phyloP scores from a whole-genome alignment of 176 grass and related monocot genomes.

The Miscanthus lutarioriparius region DNA sequence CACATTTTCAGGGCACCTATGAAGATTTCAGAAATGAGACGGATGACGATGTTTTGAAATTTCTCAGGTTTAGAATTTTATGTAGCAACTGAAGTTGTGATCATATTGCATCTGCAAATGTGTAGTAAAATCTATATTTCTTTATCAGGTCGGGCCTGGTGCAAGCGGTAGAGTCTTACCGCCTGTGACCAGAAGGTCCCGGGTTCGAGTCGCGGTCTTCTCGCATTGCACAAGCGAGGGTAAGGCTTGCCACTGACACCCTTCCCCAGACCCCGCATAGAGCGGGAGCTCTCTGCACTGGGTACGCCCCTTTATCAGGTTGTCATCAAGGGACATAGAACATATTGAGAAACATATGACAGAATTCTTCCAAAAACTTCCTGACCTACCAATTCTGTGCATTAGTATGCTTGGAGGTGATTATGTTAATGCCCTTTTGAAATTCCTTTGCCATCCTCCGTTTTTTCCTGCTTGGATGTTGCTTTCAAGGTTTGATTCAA shows the following conservation, averaged over 20 bases:
- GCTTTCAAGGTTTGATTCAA: slow-evolving; percentile 78
- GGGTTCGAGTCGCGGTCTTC: no score
- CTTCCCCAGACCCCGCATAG: no score
- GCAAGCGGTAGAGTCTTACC: no score
- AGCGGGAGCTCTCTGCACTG: no score
- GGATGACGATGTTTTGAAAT: slow-evolving; percentile 18
- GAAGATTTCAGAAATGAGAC: slow-evolving; percentile 28
- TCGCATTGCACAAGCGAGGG: no score
- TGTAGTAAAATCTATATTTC: slow-evolving; percentile 20
- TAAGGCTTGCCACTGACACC: no score
- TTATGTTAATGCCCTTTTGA: slow-evolving; percentile 59
- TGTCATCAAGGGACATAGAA: slow-evolving; percentile 42
- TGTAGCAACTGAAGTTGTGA: slow-evolving; percentile 1
- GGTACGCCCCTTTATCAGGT: slow-evolving; percentile 57
- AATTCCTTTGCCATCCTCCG: slow-evolving; percentile 52
- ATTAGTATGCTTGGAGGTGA: slow-evolving; percentile 83
- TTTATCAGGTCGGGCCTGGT: slow-evolving; percentile 62
- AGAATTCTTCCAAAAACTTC: slow-evolving; percentile 73
- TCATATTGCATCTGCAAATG: slow-evolving; percentile 18
- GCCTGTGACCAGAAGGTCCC: no score
- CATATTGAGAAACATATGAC: slow-evolving; percentile 67
- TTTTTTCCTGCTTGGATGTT: slow-evolving; percentile 77
- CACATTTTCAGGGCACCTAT: slow-evolving; percentile 38
- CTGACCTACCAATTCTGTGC: slow-evolving; percentile 71
- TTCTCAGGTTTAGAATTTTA: slow-evolving; percentile 55